These are phyloP conservation scores for Geotrichum reessii DNA, from an alignment of 1,139 yeast species.

Conservation along the genomic window DNA sequence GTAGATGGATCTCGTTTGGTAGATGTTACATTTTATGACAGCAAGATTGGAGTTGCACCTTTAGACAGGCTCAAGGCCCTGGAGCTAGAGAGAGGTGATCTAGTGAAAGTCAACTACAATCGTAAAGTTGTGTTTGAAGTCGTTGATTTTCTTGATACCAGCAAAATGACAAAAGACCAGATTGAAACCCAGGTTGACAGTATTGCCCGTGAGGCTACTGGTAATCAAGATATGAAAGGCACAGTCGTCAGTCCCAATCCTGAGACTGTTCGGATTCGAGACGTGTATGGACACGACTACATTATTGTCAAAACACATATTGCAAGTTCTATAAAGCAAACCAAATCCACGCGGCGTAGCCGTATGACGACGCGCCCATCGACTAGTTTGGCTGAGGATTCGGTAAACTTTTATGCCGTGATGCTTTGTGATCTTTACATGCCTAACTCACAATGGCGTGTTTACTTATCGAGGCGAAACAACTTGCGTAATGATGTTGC, in stretches of 20 bases:
- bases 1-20: neutral
- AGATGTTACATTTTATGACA: neutral
- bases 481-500: constrained; percentile 12
- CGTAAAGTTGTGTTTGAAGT: constrained; percentile 6
- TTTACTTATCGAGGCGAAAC: constrained; percentile 19
- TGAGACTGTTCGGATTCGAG: neutral
- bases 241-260: constrained; percentile 1
- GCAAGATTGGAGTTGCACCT: neutral
- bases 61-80: neutral
- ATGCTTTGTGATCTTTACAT: constrained; percentile 22
- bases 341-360: neutral
- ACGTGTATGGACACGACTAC: constrained; percentile 13
- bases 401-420: constrained; percentile 10
- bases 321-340: neutral
- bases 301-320: constrained; percentile 4
- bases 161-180: neutral
- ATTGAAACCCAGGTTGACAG: neutral
- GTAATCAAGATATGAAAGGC: neutral
- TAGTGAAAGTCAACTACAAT: constrained; percentile 7
- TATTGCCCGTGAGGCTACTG: neutral
- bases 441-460: constrained; percentile 22
- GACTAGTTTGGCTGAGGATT: neutral
- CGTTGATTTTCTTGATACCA: neutral
- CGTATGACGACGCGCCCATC: neutral
- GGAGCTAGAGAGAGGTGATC: constrained; percentile 8